Evolutionary conservation across 2,329 filamentous ascomycete species (phyloP).

Genomic region (Monilinia vaccinii-corymbosi): DNA sequence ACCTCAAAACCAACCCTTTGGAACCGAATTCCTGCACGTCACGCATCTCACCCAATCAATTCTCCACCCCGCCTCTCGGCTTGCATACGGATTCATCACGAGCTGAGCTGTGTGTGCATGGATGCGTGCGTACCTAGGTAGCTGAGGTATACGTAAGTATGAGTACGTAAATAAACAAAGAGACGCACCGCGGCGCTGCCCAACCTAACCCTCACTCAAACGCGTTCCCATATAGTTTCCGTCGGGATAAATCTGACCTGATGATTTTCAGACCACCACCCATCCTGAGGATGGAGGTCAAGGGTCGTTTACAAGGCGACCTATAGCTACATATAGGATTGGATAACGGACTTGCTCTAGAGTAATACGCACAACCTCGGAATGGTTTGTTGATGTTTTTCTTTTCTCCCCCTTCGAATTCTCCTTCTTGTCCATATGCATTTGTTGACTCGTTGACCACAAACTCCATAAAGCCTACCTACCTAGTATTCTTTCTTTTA

Average conservation of each 20-base stretch:
- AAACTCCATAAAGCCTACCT: neutral
- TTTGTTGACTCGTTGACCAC: too few relatives aligned
- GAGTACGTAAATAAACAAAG: neutral
- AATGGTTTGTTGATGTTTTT: neutral
- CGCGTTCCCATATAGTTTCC: neutral
- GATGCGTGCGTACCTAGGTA: too few relatives aligned
- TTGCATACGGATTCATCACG: neutral
- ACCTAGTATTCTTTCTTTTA: neutral
- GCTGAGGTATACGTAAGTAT: too few relatives aligned
- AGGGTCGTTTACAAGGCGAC: slow-evolving; percentile 1
- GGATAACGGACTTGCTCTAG: neutral
- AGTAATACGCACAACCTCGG: too few relatives aligned
- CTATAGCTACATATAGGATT: neutral
- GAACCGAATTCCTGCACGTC: neutral
- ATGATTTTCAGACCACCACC: neutral
- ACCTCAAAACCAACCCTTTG: neutral
- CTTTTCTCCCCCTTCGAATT: neutral
- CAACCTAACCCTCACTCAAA: neutral
- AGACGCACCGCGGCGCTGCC: neutral
- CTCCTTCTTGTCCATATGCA: too few relatives aligned
- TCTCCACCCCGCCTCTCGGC: neutral
- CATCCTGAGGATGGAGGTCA: neutral
- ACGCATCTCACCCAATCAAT: neutral
- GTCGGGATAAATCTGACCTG: neutral
- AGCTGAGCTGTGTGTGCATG: neutral